Evolutionary conservation across 1,284 basidiomycete species (phyloP), one percentile per base, ranked within the genome.

Genomic region (Ceraceosorus guamensis): DNA sequence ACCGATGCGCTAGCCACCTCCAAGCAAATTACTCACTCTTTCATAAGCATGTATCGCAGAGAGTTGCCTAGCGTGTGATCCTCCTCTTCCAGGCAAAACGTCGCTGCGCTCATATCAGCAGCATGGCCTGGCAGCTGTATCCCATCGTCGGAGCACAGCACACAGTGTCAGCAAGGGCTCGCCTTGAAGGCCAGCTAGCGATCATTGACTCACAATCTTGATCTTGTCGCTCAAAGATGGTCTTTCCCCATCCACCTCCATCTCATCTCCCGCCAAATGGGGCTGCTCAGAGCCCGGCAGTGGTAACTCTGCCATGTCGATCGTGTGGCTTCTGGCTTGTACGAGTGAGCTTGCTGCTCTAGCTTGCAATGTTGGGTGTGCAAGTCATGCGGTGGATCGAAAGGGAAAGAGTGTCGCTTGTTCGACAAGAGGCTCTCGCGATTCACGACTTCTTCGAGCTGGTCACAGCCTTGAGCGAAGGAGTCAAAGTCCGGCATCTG

Each of bases 41-140:
- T 96, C 93, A 97, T 97, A 61, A 97, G 78, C 87, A 97, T 97
- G 89, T 90, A 98, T 54, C 93, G 80, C 49, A 98, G 80, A 0
- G 90, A 83, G 71, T 98, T 98, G 14, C 93, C 93, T 32, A 97
- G 83, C 0, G 92, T 97, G 78, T 97, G 92, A 6, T 90, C 87
- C 80, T 97, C 93, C 75, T 95, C 86, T 74, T 87, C 82, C 48
- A 97, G 87, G 74, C 88, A 88, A 79, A 87, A 98, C 0, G 93
- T 96, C 16, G 88, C 91, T 1, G 89, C 85, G 34, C 89, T 88
- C 66, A 92, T 81, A 77, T 93, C 90, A 6, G 85, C 79, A 53
- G 86, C 81, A 47, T 87, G 86, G 52, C 90, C 89, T 16, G 80
- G 81, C 14, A 84, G 78, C 59, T 66, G 52, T 6, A 8, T 3